Evolutionary conservation across 352 stramenopile genomes (phyloP).

Genomic region (Phytopythium oedochilum): DNA sequence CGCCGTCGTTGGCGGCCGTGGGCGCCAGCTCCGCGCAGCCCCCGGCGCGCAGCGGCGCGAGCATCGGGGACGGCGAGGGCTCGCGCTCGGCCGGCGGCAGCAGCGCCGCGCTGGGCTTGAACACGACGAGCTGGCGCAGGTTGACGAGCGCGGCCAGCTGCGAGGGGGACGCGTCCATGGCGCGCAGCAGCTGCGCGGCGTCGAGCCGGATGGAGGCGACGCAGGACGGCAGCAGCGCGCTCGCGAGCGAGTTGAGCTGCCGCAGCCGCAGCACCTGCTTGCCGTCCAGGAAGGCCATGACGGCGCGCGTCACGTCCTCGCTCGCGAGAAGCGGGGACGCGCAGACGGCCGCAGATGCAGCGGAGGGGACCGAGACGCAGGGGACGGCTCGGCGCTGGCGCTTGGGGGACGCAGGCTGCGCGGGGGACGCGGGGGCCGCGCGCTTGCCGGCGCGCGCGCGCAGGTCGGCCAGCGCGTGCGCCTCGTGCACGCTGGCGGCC

Average conservation of each 20-base stretch:
- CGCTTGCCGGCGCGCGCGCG: background rate
- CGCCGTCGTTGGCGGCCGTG: constrained; percentile 47
- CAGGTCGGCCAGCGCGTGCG: constrained; percentile 18
- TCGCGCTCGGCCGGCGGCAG: constrained; percentile 2
- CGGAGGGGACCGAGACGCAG: too few species aligned
- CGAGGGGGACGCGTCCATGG: constrained; percentile 12
- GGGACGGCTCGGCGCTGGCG: constrained; percentile 35
- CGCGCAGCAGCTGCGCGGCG: constrained; percentile 31
- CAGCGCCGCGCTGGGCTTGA: constrained; percentile 21
- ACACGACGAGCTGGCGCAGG: constrained; percentile 53
- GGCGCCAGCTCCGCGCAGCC: constrained; percentile 53
- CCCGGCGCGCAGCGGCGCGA: constrained; percentile 50
- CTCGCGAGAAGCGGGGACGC: constrained; percentile 9
- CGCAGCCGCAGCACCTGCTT: constrained; percentile 47
- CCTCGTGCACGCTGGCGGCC: constrained; percentile 64
- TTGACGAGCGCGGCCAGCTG: constrained; percentile 47
- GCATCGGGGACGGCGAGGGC: constrained; percentile 6
- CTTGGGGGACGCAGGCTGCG: too few species aligned
- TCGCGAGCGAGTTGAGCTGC: constrained; percentile 42
- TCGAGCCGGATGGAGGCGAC: constrained; percentile 46
- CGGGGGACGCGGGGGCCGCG: too few species aligned
- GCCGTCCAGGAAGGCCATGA: constrained; percentile 63
- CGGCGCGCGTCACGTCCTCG: constrained; percentile 46
- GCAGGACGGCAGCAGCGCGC: constrained; percentile 43
- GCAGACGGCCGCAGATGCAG: too few species aligned